A percentile compares a stretch with the other conserved stretches of the same genome.
These are phyloP conservation scores for Leccinum olivaceopallidum DNA, from an alignment of 768 basidiomycete genomes.

Conservation along the genomic window DNA sequence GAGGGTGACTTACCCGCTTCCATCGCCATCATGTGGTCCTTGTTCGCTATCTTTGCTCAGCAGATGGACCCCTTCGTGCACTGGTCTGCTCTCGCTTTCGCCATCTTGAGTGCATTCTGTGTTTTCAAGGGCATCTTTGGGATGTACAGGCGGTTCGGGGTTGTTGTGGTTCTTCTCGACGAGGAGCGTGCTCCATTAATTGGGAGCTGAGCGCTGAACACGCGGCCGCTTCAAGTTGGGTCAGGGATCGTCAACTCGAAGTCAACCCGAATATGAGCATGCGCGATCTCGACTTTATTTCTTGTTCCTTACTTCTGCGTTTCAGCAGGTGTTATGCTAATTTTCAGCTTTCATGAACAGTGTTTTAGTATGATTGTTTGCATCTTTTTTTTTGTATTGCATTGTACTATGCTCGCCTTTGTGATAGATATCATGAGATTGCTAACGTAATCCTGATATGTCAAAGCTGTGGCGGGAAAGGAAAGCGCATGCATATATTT, in stretches of 20 bases:
- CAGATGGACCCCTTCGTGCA: slow-evolving; percentile 76
- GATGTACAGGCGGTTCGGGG: slow-evolving; percentile 45
- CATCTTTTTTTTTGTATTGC: slow-evolving; percentile 7
- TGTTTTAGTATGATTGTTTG: slow-evolving; percentile 6
- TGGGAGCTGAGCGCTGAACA: slow-evolving; percentile 34
- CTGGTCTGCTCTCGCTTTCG: slow-evolving; percentile 84
- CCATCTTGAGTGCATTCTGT: slow-evolving; percentile 82
- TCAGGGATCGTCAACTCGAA: background rate
- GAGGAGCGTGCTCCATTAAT: slow-evolving; percentile 89
- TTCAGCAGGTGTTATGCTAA: background rate
- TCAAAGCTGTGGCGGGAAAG: slow-evolving; percentile 11
- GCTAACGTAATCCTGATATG: slow-evolving; percentile 5
- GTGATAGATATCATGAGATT: background rate
- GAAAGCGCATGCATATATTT: slow-evolving; percentile 17
- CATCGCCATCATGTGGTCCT: slow-evolving; percentile 88
- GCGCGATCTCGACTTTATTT: background rate
- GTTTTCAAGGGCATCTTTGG: slow-evolving; percentile 76
- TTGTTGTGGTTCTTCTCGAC: slow-evolving; percentile 66
- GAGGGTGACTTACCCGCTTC: slow-evolving; percentile 94
- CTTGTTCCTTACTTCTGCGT: background rate
- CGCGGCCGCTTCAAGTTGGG: background rate
- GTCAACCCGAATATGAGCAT: background rate
- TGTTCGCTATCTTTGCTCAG: slow-evolving; percentile 89
- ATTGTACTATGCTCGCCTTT: background rate
- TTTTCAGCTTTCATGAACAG: background rate